Base-by-base conservation (phyloP, 2,329 filamentous ascomycete genomes). In the Ilyonectria sp. region DNA sequence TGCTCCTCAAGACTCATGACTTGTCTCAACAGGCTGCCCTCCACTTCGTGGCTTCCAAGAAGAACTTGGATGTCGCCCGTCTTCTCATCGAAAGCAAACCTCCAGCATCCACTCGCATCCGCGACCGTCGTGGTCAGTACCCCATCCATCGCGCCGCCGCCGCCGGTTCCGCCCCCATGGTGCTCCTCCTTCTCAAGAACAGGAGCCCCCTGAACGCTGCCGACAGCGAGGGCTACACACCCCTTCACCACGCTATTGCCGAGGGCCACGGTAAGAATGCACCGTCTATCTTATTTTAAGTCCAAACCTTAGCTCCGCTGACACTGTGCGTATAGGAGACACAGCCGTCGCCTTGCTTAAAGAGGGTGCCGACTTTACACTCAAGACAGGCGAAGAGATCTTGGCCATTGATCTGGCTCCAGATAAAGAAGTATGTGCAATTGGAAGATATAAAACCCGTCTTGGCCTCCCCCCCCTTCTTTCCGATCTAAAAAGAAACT, bases 131-230 rank as follows among this genome's bases (percentile, higher is more conserved):
- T 33, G 93, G 94, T n/a, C 95, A 98, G 78, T 90, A 98, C 64
- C 89, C 97, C 7, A 87, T 99, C 29, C 97, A 99, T 81, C 90
- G 96, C 19, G 96, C 96, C 3, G 95, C 96, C 0, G 95, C 96
- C 3, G 90, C 94, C 4, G 97, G 97, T 7, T 95, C 92, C 4
- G 89, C 92, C n/a, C 94, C 95, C 6, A 94, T 99, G 83, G 86
- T 97, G 54, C 92, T 91, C 74, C 82, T 97, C 43, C 83, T 99
- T 15, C 83, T 98, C 17, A 89, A 93, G 75, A 89, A 93, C 73
- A 87, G 86, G 71, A 97, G 94, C 71, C 95, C 95, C 0, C 78
- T 98, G 26, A 94, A 97, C 80, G 91, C 94, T 2, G 91, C 92
- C 2, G 96, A 99, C 82, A 84, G 86, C 40, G 90, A 94, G 72